A percentile compares a stretch with the other conserved stretches of the same genome.
phyloP scores from a whole-genome alignment of 768 basidiomycete genomes.

The Sutorius australiensis region DNA sequence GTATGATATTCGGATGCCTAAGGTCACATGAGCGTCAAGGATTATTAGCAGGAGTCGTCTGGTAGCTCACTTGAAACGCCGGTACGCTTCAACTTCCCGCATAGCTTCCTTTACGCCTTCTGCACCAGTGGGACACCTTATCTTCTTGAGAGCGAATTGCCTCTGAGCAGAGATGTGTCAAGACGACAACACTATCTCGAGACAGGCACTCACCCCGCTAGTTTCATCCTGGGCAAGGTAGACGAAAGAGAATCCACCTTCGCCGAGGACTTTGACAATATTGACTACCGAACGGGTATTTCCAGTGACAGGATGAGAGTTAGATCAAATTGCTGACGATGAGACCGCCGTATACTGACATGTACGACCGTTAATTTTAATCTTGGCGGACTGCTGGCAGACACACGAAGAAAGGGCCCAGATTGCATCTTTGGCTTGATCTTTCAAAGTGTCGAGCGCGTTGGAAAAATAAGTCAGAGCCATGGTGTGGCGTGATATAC shows the following conservation, averaged over 20 bases:
- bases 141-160: constrained; percentile 96
- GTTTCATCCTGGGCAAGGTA: constrained; percentile 84
- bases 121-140: constrained; percentile 83
- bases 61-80: constrained; percentile 79
- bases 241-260: constrained; percentile 94
- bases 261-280: constrained; percentile 89
- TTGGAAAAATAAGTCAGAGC: constrained; percentile 33
- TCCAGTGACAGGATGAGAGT: constrained; percentile 1
- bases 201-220: constrained; percentile 59
- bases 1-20: constrained; percentile 96
- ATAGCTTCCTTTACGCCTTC: constrained; percentile 88
- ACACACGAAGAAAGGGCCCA: constrained; percentile 80
- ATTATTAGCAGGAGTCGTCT: neutral
- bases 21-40: neutral
- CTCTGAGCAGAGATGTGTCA: constrained; percentile 42
- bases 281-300: constrained; percentile 50
- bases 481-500: constrained; percentile 18
- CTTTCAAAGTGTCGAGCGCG: constrained; percentile 56
- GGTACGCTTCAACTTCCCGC: constrained; percentile 89
- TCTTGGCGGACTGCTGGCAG: constrained; percentile 75
- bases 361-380: constrained; percentile 95
- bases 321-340: constrained; percentile 1
- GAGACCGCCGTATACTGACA: constrained; percentile 52
- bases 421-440: constrained; percentile 77
- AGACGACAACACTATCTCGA: neutral